Conservation (phyloP, 2,329 filamentous ascomycete genomes). For the Ophiocordyceps camponoti-floridani region DNA sequence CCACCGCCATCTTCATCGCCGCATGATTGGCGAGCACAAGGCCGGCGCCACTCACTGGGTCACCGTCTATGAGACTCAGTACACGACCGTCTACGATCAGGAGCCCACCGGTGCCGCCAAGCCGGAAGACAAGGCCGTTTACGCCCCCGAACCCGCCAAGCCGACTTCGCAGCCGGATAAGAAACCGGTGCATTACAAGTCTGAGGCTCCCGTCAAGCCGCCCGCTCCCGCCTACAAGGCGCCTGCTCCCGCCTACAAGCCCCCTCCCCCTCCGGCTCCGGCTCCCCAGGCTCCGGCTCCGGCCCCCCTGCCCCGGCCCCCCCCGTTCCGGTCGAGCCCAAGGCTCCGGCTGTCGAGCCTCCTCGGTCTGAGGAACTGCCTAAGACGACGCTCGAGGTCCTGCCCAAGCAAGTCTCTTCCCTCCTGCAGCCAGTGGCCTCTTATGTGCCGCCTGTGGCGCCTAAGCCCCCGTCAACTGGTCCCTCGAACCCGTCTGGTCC, state of each 20-base stretch:
- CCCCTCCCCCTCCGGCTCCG: no score
- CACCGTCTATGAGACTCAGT: slow-evolving; percentile 15
- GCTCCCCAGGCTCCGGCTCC: no score
- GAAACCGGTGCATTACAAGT: no score
- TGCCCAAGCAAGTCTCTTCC: not conserved
- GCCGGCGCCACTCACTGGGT: slow-evolving; percentile 10
- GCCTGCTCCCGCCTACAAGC: no score
- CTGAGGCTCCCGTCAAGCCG: no score
- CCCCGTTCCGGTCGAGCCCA: not conserved
- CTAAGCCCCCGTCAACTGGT: no score
- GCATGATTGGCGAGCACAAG: not conserved
- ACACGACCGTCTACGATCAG: not conserved
- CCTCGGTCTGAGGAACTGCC: not conserved
- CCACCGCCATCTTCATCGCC: slow-evolving; percentile 20
- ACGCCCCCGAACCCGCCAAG: not conserved
- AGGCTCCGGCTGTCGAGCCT: not conserved
- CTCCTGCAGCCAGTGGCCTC: not conserved
- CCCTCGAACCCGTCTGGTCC: not conserved
- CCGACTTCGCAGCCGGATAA: not conserved
- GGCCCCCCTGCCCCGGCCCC: no score
- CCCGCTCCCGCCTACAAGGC: no score
- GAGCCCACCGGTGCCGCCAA: no score
- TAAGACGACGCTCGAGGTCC: not conserved
- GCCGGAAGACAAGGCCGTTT: no score
- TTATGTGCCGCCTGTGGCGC: not conserved